Conservation (phyloP, 208 protist species). For the Naegleria gruberi region DNA sequence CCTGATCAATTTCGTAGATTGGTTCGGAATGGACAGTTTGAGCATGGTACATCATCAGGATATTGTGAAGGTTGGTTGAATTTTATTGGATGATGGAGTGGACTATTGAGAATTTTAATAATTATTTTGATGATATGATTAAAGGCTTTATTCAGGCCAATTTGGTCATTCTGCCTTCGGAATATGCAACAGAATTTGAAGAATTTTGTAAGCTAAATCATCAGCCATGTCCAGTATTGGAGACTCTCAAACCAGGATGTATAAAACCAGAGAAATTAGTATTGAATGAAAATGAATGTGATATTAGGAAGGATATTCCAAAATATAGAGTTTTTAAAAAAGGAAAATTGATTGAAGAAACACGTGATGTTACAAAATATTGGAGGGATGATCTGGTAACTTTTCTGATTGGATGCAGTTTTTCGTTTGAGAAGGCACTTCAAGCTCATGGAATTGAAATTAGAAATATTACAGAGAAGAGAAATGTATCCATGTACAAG, state of each 20-base stretch:
- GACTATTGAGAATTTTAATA: no score
- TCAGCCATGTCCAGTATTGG: background rate
- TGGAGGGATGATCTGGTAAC: constrained; percentile 23
- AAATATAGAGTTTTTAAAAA: constrained; percentile 16
- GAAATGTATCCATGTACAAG: constrained; percentile 25
- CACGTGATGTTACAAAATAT: background rate
- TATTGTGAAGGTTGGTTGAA: background rate
- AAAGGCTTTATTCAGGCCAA: background rate
- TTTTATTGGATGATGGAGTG: background rate
- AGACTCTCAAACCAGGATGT: background rate
- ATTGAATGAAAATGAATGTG: background rate
- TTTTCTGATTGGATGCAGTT: constrained; percentile 25
- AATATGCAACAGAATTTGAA: background rate
- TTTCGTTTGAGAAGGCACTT: constrained; percentile 19
- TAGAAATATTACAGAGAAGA: constrained; percentile 1
- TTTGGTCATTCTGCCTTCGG: background rate
- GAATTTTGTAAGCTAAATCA: constrained; percentile 17
- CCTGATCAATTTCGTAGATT: background rate
- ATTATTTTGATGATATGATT: background rate
- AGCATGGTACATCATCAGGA: background rate
- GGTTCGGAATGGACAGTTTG: background rate
- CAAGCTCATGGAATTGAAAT: background rate
- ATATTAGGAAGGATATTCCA: constrained; percentile 21
- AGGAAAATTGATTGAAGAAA: background rate
- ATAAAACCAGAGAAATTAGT: background rate